These are phyloP conservation scores for Vitis cinerea DNA, from an alignment of 164 flowering plant species.

Conservation along the genomic window DNA sequence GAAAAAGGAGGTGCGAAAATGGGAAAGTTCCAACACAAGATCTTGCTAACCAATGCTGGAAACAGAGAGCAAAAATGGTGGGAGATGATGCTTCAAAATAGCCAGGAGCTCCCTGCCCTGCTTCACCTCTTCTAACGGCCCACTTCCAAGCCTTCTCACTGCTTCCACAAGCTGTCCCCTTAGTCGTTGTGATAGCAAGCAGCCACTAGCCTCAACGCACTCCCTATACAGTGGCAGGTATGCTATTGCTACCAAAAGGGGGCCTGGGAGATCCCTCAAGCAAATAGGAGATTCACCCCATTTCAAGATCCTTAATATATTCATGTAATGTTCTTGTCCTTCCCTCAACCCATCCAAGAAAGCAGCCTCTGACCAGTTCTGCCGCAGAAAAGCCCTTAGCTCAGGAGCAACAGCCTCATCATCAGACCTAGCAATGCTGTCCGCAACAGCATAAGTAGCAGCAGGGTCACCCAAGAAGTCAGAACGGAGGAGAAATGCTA, in stretches of 20 bases:
- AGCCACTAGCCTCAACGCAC: slow-evolving; percentile 54
- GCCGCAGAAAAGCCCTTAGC: slow-evolving; percentile 59
- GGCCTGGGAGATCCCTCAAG: slow-evolving; percentile 68
- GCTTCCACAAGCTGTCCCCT: slow-evolving; percentile 91
- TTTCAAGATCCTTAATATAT: slow-evolving; percentile 52
- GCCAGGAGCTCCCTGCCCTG: slow-evolving; percentile 62
- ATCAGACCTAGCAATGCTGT: slow-evolving; percentile 77
- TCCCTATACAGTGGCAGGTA: slow-evolving; percentile 86
- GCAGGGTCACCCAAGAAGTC: slow-evolving; percentile 79
- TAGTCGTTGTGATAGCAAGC: slow-evolving; percentile 63
- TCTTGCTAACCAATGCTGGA: slow-evolving; percentile 17
- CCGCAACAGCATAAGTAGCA: slow-evolving; percentile 88
- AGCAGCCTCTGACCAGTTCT: slow-evolving; percentile 90
- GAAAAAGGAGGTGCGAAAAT: slow-evolving; percentile 9
- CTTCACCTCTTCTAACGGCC: slow-evolving; percentile 38
- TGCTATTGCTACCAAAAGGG: slow-evolving; percentile 65
- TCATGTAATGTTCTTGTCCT: slow-evolving; percentile 65
- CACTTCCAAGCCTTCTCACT: slow-evolving; percentile 57
- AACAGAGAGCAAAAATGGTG: slow-evolving; percentile 58
- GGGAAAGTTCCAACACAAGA: background rate
- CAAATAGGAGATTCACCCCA: slow-evolving; percentile 68
- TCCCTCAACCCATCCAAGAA: slow-evolving; percentile 53
- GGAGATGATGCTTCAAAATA: slow-evolving; percentile 80
- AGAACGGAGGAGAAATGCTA: slow-evolving; percentile 74
- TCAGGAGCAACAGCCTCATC: slow-evolving; percentile 79